These are phyloP conservation scores for Rhytidiadelphus loreus DNA, from an alignment of 225 moss, liverwort and hornwort genomes.

Conservation along the genomic window DNA sequence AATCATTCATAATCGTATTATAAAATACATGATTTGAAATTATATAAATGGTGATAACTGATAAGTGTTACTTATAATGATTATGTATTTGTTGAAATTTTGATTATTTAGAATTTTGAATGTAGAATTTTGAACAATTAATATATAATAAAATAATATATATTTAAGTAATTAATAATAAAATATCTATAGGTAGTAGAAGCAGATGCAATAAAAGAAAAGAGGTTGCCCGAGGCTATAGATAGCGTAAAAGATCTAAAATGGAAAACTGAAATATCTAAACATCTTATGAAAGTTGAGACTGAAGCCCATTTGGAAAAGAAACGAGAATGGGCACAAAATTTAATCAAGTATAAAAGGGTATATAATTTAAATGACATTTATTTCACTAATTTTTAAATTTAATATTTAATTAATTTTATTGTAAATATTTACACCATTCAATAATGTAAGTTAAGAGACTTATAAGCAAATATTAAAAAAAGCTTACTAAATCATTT, in stretches of 20 bases:
- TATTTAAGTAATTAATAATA: too few species aligned
- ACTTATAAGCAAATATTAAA: background rate
- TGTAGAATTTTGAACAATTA: too few species aligned
- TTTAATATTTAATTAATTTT: too few species aligned
- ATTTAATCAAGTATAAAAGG: slow-evolving; percentile 28
- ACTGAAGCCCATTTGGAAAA: slow-evolving; percentile 32
- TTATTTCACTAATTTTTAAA: too few species aligned
- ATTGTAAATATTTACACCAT: background rate
- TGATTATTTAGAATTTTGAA: background rate
- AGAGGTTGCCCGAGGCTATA: slow-evolving; percentile 22
- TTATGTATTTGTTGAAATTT: background rate
- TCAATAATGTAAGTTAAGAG: background rate
- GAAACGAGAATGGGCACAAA: slow-evolving; percentile 50
- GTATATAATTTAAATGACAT: background rate
- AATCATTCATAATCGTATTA: too few species aligned
- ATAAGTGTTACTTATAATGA: too few species aligned
- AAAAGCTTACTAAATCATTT: too few species aligned
- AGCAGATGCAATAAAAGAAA: slow-evolving; percentile 20
- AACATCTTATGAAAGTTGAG: slow-evolving; percentile 31
- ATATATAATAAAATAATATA: too few species aligned
- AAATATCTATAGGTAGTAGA: slow-evolving; percentile 23
- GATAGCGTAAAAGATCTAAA: slow-evolving; percentile 35
- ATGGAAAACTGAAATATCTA: slow-evolving; percentile 22
- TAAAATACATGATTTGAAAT: background rate
- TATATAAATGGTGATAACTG: too few species aligned